phyloP scores from a whole-genome alignment of 331 rosid species.

The Telfairia occidentalis region DNA sequence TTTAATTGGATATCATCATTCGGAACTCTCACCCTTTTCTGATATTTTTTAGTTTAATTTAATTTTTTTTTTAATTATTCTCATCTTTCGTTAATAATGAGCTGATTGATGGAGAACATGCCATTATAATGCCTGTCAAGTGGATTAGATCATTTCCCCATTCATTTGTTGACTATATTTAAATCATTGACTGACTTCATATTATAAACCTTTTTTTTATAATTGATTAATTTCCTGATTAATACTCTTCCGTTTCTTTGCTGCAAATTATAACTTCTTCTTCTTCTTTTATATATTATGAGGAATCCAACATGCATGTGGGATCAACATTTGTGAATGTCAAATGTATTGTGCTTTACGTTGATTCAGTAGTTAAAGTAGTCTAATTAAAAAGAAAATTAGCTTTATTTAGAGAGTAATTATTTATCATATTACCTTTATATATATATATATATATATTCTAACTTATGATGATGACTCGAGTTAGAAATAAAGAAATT shows the following conservation, averaged over 20 bases:
- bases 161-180: neutral
- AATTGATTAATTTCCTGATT: neutral
- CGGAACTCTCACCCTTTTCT: neutral
- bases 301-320: neutral
- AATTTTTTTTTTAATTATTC: neutral
- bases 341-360: neutral
- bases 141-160: neutral
- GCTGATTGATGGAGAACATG: slow-evolving; percentile 10
- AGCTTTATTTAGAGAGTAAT: neutral
- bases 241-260: neutral
- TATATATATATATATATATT: neutral
- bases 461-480: no score
- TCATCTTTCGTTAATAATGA: slow-evolving; percentile 4
- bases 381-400: neutral
- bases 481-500: no score
- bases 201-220: neutral
- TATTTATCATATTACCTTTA: no score
- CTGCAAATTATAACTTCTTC: neutral
- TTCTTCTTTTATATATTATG: neutral
- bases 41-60: neutral
- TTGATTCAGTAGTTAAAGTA: neutral
- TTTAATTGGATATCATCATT: slow-evolving; percentile 7
- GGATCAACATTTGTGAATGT: neutral
- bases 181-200: neutral
- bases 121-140: neutral